phyloP scores from a whole-genome alignment of 257 asterid species.

The Forsythia viridissima region DNA sequence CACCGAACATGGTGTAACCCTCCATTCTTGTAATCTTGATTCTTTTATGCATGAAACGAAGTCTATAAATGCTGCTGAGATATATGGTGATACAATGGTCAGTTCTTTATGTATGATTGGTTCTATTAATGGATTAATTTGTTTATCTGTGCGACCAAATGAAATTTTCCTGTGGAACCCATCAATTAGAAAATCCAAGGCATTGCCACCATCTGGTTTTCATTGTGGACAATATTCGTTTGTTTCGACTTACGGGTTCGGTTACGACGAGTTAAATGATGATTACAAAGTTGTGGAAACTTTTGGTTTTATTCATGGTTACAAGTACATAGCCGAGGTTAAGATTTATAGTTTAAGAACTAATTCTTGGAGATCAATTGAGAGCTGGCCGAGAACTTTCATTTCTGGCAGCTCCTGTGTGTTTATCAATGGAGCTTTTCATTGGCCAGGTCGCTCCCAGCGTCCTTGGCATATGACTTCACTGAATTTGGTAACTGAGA shows the following conservation, averaged over 20 bases:
- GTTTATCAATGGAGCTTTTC: conserved; percentile 29
- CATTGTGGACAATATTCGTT: neutral
- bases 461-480: conserved; percentile 18
- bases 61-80: neutral
- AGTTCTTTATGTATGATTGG: conserved; percentile 18
- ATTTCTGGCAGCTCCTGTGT: conserved; percentile 16
- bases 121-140: conserved; percentile 32
- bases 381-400: conserved; percentile 17
- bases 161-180: conserved; percentile 32
- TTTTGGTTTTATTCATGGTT: neutral
- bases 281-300: conserved; percentile 34
- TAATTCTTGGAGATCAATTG: conserved; percentile 23
- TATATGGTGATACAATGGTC: conserved; percentile 7
- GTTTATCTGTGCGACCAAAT: conserved; percentile 10
- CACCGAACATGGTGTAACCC: neutral
- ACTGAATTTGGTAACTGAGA: conserved; percentile 24
- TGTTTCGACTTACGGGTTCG: conserved; percentile 18
- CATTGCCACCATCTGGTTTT: conserved; percentile 21
- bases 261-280: conserved; percentile 24
- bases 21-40: conserved; percentile 25
- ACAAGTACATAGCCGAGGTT: neutral
- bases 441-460: conserved; percentile 20
- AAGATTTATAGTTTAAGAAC: conserved; percentile 29
- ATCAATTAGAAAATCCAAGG: neutral
- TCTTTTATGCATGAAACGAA: conserved; percentile 8